phyloP scores from a whole-genome alignment of 805 yeast species.

The Komagataella ulmi region DNA sequence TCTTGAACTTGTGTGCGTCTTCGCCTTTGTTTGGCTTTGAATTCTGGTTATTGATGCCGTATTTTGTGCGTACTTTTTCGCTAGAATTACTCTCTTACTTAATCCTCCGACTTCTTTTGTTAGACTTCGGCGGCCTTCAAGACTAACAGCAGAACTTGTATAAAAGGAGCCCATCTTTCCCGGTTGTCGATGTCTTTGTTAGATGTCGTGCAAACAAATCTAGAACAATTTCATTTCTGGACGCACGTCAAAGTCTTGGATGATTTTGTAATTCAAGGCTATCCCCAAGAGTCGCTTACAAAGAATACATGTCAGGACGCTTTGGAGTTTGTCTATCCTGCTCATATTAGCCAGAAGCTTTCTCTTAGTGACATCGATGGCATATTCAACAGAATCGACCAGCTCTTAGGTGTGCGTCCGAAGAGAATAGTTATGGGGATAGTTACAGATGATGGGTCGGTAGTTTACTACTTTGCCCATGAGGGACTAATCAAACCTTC shows the following conservation, averaged over 20 bases:
- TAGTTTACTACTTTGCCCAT: conserved; percentile 56
- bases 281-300: conserved; percentile 7
- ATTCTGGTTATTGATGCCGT: too few species aligned
- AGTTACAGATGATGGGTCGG: conserved; percentile 52
- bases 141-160: background rate
- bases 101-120: background rate
- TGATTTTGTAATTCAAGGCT: background rate
- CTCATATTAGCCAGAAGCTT: conserved; percentile 14
- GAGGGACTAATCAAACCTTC: conserved; percentile 56
- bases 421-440: conserved; percentile 38
- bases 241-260: conserved; percentile 14
- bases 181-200: conserved; percentile 6
- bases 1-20: background rate
- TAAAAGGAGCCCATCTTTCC: background rate
- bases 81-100: background rate
- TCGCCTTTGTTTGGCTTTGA: background rate
- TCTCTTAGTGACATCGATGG: conserved; percentile 23
- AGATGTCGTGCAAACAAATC: conserved; percentile 24
- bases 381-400: conserved; percentile 21
- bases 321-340: conserved; percentile 31
- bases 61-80: background rate
- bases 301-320: conserved; percentile 9
- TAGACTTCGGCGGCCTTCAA: background rate
- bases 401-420: conserved; percentile 15
- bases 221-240: conserved; percentile 34